Evolutionary conservation across 2,329 filamentous ascomycete genomes (phyloP).

Genomic region (Colletotrichum tropicale): DNA sequence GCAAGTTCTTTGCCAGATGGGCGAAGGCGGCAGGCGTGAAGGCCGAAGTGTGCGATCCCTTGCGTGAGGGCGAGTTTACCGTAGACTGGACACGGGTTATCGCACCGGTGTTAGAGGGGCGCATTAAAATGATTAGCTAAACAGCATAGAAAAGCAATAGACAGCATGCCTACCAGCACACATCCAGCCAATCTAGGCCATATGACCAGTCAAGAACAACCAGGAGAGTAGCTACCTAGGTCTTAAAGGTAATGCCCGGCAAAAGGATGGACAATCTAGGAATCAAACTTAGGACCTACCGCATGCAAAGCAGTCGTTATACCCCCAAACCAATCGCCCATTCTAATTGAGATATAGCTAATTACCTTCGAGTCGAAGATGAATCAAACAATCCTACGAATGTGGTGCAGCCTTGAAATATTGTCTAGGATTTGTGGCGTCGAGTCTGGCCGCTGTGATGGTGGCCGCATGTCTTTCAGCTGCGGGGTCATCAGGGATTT

Average conservation of each 20-base stretch:
- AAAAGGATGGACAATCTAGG: neutral
- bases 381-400: no score
- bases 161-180: neutral
- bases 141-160: neutral
- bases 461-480: neutral
- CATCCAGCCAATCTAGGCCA: fast-evolving
- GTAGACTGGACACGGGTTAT: conserved; percentile 84
- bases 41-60: conserved; percentile 53
- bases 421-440: neutral
- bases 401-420: neutral
- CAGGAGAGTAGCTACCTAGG: neutral
- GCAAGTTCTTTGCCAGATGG: conserved; percentile 76
- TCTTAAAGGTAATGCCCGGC: neutral
- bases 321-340: neutral
- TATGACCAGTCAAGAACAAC: neutral
- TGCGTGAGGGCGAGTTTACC: conserved; percentile 63
- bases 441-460: neutral
- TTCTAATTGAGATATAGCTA: fast-evolving
- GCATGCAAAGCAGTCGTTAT: neutral
- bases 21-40: conserved; percentile 69
- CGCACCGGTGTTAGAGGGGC: conserved; percentile 76
- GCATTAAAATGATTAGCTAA: conserved; percentile 60
- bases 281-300: neutral
- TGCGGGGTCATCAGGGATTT: neutral
- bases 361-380: fast-evolving